These are phyloP conservation scores for Tetradesmus lagerheimii DNA, from an alignment of 139 green algal species.

Conservation along the genomic window DNA sequence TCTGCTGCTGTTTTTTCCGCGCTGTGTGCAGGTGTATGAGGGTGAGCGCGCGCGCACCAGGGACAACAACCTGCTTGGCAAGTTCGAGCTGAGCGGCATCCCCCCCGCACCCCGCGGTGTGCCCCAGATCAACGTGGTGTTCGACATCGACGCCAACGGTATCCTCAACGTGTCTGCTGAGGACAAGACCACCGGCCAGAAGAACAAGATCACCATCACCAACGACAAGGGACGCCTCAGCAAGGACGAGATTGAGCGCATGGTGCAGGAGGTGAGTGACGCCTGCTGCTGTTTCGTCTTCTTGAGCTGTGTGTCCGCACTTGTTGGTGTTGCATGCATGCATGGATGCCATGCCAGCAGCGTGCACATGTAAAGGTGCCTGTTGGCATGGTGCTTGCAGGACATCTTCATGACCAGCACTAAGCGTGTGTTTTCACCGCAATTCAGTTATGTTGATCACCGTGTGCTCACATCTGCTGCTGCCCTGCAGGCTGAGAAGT, in stretches of 20 bases:
- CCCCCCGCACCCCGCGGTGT: slow-evolving; percentile 97
- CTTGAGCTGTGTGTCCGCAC: no score
- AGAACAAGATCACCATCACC: slow-evolving; percentile 99
- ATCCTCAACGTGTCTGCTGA: slow-evolving; percentile 99
- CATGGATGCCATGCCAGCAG: no score
- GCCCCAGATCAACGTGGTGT: slow-evolving; percentile 85
- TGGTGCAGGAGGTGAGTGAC: slow-evolving; percentile 85
- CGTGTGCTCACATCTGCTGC: background rate
- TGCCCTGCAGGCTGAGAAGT: slow-evolving; percentile 91
- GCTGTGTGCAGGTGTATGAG: slow-evolving; percentile 79
- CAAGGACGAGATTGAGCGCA: slow-evolving; percentile 99
- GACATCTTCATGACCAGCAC: no score
- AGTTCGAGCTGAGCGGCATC: slow-evolving; percentile 99
- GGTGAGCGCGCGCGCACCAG: slow-evolving; percentile 93
- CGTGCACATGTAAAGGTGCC: no score
- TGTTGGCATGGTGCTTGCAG: no score
- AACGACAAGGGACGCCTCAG: slow-evolving; percentile 98
- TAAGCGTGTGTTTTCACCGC: no score
- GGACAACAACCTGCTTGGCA: slow-evolving; percentile 99
- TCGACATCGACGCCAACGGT: slow-evolving; percentile 99
- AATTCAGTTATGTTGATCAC: no score
- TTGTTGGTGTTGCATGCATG: background rate
- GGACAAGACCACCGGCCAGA: slow-evolving; percentile 96
- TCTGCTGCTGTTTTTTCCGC: no score
- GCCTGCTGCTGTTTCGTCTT: background rate